phyloP scores from a whole-genome alignment of 805 yeast genomes.

The Peterozyma toletana region DNA sequence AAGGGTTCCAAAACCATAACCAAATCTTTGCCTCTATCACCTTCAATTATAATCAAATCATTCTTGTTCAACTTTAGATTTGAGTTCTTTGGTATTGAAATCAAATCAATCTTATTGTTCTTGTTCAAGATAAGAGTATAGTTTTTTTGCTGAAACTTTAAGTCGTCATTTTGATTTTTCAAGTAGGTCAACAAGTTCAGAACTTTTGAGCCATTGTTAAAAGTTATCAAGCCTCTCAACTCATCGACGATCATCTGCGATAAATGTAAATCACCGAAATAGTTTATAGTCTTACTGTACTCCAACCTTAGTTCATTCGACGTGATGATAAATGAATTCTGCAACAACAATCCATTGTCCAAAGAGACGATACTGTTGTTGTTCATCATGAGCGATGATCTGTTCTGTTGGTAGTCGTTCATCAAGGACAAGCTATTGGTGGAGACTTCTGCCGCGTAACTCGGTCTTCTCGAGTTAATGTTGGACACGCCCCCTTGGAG shows the following conservation, averaged over 20 bases:
- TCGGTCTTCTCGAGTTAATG: constrained; percentile 64
- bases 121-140: constrained; percentile 27
- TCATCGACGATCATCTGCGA: constrained; percentile 31
- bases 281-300: constrained; percentile 41
- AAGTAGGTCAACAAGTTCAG: constrained; percentile 28
- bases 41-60: constrained; percentile 74
- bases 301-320: constrained; percentile 47
- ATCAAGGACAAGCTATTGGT: constrained; percentile 6
- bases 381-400: constrained; percentile 1
- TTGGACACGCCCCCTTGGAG: constrained; percentile 59
- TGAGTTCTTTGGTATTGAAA: constrained; percentile 59
- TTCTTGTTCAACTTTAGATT: constrained; percentile 49
- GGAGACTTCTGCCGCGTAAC: constrained; percentile 65
- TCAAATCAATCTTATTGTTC: constrained; percentile 50
- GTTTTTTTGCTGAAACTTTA: constrained; percentile 28
- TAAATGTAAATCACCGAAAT: constrained; percentile 41
- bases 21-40: constrained; percentile 77
- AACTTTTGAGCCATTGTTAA: constrained; percentile 9
- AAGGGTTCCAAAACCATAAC: constrained; percentile 66
- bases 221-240: constrained; percentile 21
- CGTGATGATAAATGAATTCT: constrained; percentile 49
- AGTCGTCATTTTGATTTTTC: constrained; percentile 37
- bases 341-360: constrained; percentile 58
- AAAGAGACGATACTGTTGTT: constrained; percentile 20
- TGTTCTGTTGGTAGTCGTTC: constrained; percentile 3